phyloP scores from a whole-genome alignment of 805 yeast genomes.

The Ogataea dorogensis region DNA sequence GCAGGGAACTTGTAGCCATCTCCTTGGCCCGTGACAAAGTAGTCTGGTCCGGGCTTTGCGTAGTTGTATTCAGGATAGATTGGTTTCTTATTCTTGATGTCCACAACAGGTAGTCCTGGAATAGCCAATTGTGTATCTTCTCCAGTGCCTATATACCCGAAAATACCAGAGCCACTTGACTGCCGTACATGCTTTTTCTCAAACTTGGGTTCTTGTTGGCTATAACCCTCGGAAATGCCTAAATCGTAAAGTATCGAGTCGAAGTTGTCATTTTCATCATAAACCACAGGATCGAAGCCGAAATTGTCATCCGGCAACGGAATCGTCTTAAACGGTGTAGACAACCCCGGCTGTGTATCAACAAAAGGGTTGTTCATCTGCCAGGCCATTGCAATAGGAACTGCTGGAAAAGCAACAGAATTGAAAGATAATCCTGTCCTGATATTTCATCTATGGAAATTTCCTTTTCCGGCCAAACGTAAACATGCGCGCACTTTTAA shows the following conservation, averaged over 20 bases:
- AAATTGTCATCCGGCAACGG: slow-evolving; percentile 57
- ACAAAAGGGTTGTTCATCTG: slow-evolving; percentile 26
- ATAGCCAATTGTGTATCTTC: slow-evolving; percentile 56
- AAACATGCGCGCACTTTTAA: slow-evolving; percentile 12
- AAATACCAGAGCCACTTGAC: slow-evolving; percentile 77
- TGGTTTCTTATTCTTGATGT: slow-evolving; percentile 30
- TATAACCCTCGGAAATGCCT: slow-evolving; percentile 35
- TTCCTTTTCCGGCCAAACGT: slow-evolving; percentile 24
- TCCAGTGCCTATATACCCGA: slow-evolving; percentile 64
- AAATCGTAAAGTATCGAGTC: slow-evolving; percentile 32
- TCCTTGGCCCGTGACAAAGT: slow-evolving; percentile 47
- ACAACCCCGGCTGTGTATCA: slow-evolving; percentile 36
- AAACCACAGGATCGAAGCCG: slow-evolving; percentile 32
- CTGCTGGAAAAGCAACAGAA: slow-evolving; percentile 6
- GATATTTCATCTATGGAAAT: slow-evolving; percentile 9
- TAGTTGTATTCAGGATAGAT: slow-evolving; percentile 22
- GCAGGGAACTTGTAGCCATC: slow-evolving; percentile 56
- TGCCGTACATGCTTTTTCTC: slow-evolving; percentile 51
- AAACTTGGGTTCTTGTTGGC: slow-evolving; percentile 10
- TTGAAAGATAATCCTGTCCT: slow-evolving; percentile 6
- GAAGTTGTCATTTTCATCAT: slow-evolving; percentile 23
- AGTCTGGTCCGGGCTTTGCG: slow-evolving; percentile 35
- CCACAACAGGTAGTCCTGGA: slow-evolving; percentile 42
- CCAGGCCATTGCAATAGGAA: slow-evolving; percentile 16
- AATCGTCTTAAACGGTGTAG: slow-evolving; percentile 34